These are phyloP conservation scores for Aspergillus sp. DNA, from an alignment of 2,329 filamentous ascomycete species.

Conservation along the genomic window DNA sequence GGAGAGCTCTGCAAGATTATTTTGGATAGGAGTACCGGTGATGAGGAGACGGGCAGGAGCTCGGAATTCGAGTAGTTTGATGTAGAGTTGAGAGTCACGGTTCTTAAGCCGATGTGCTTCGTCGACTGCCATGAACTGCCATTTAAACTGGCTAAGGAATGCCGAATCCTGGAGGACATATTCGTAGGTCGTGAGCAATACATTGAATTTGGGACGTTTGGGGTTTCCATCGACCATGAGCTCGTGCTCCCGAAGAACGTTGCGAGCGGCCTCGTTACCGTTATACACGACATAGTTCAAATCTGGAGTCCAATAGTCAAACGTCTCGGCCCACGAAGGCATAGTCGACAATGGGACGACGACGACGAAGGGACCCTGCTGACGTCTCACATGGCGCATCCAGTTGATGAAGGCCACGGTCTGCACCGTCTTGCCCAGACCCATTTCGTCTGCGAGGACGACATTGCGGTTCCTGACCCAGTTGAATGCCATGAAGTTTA, in stretches of 20 bases:
- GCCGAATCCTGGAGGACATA: conserved; percentile 81
- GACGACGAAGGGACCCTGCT: conserved; percentile 92
- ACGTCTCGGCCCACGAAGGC: conserved; percentile 96
- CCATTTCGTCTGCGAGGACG: conserved; percentile 97
- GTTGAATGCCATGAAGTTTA: conserved; percentile 94
- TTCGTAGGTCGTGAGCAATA: conserved; percentile 95
- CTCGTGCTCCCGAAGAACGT: conserved; percentile 83
- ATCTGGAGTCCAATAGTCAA: conserved; percentile 92
- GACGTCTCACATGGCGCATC: conserved; percentile 78
- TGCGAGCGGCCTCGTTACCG: conserved; percentile 76
- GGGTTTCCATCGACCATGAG: conserved; percentile 77
- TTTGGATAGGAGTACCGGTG: conserved; percentile 94
- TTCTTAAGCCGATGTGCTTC: conserved; percentile 97
- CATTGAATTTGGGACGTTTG: conserved; percentile 89
- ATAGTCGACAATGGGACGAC: conserved; percentile 97
- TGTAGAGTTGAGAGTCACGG: conserved; percentile 85
- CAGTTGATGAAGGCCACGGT: conserved; percentile 96
- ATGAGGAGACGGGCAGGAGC: conserved; percentile 85
- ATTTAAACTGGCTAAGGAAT: conserved; percentile 84
- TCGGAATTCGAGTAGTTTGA: conserved; percentile 74
- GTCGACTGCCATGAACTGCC: conserved; percentile 94
- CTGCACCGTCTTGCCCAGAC: conserved; percentile 94
- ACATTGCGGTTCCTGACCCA: conserved; percentile 94
- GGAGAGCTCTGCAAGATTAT: conserved; percentile 85
- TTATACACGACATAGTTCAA: conserved; percentile 96